phyloP scores from a whole-genome alignment of 148 eudicot genomes.

The Nepenthes mirabilis region DNA sequence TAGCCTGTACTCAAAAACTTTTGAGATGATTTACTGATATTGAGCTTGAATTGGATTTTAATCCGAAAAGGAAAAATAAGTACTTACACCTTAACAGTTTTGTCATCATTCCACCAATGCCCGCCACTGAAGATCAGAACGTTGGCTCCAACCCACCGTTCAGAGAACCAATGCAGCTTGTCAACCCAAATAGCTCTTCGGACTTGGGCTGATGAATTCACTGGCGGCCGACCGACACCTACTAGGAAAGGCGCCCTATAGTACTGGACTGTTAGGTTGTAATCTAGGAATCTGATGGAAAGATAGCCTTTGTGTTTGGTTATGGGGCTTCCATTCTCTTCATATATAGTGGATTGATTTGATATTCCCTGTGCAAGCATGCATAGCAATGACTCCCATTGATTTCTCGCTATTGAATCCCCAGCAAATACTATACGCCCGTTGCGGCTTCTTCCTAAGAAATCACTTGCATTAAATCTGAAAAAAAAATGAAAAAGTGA shows the following conservation, averaged over 20 bases:
- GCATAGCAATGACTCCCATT: constrained; percentile 68
- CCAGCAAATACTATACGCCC: constrained; percentile 60
- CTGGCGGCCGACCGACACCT: constrained; percentile 25
- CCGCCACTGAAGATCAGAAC: constrained; percentile 35
- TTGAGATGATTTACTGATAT: too few relatives aligned
- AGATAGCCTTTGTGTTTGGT: constrained; percentile 65
- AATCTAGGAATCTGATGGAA: constrained; percentile 37
- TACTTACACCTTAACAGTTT: constrained; percentile 42
- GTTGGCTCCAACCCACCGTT: constrained; percentile 51
- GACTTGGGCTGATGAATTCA: constrained; percentile 26
- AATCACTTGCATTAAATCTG: constrained; percentile 60
- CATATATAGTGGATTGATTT: constrained; percentile 38
- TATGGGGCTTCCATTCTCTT: constrained; percentile 49
- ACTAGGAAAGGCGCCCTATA: constrained; percentile 60
- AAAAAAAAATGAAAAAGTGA: neutral
- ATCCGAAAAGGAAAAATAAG: too few relatives aligned
- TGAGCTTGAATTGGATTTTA: too few relatives aligned
- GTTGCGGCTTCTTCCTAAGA: constrained; percentile 37
- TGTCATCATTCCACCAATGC: constrained; percentile 81
- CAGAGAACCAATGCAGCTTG: constrained; percentile 48
- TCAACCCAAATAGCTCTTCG: constrained; percentile 42
- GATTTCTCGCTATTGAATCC: constrained; percentile 72
- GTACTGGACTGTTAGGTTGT: constrained; percentile 60
- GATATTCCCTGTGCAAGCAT: constrained; percentile 53
- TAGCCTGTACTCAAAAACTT: too few relatives aligned